Evolutionary conservation across 2,329 filamentous ascomycete genomes (phyloP), one percentile per base, ranked within the genome.

Genomic region (Blastomyces parvus): DNA sequence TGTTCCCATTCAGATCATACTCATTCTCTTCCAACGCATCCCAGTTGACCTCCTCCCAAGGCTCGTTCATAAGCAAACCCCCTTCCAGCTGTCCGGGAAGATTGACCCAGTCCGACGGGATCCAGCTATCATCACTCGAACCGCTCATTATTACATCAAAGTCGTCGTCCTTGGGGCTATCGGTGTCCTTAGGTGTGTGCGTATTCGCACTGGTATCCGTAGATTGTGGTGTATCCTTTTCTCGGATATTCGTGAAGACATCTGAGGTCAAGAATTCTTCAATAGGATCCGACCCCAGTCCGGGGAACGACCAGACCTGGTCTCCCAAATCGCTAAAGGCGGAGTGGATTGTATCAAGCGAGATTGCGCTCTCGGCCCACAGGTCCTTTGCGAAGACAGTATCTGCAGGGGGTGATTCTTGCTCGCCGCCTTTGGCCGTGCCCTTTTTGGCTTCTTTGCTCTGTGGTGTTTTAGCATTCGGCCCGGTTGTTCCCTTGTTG

Each of bases 1-100:
- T 70, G 57, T 72, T 69, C 50, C 68, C 63, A 52, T 64, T 67
- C 55, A 69, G 64, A 22, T 70, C 68, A 30, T 68, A 67, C 38
- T 72, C 70, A 27, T 71, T 71, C 13, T 67, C 68, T n/a, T 74
- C 72, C 46, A 75, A 64, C 14, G 68, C 68, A n/a, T 78, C 75
- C 75, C 77, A 79, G 61, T 79, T 74, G 40, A 78, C 69, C 42
- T 72, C 71, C 48, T 70, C 67, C 64, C 71, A 72, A 7, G 70
- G 65, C 7, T 73, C 69, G 48, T 69, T 70, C 64, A 69, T 68
- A 30, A 70, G 27, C 55, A 71, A 63, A 14, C 64, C 66, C 62
- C 67, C 66, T 59, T 70, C 70, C 44, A 71, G 64, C 7, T 69
- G 63, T 38, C 71, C 69, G 44, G 72, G 69, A 13, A 72, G 66